phyloP scores from a whole-genome alignment of 2,329 filamentous ascomycete genomes.

The Scytalidium lignicola region DNA sequence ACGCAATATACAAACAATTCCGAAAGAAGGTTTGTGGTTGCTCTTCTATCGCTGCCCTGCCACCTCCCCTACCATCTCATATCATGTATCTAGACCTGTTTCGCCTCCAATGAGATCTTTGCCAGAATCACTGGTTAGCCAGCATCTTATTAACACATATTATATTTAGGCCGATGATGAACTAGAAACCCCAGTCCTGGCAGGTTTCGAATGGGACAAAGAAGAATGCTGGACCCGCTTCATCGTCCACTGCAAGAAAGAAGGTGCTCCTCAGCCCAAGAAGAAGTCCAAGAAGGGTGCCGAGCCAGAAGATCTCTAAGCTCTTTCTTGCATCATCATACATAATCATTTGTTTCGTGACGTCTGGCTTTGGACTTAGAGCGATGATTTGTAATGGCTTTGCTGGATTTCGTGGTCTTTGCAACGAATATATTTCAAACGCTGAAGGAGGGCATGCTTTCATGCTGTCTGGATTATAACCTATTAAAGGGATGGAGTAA shows the following conservation, averaged over 20 bases:
- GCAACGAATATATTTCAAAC: neutral
- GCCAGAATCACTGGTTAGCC: neutral
- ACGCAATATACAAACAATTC: conserved; percentile 93
- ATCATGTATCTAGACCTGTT: conserved; percentile 6
- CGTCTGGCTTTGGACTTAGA: conserved; percentile 6
- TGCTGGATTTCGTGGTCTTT: neutral
- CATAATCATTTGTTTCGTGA: conserved; percentile 6
- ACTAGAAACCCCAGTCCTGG: conserved; percentile 78
- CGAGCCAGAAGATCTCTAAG: conserved; percentile 30
- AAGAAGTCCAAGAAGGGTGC: conserved; percentile 59
- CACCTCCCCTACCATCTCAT: neutral
- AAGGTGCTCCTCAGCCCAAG: conserved; percentile 53
- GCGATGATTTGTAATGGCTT: neutral
- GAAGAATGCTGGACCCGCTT: conserved; percentile 86
- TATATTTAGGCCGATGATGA: conserved; percentile 75
- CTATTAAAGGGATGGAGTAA: neutral
- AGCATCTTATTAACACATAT: neutral
- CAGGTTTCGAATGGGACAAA: conserved; percentile 94
- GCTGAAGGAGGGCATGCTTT: neutral
- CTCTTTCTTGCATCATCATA: conserved; percentile 3
- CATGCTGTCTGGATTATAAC: neutral
- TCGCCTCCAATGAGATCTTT: neutral
- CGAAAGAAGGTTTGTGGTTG: conserved; percentile 77
- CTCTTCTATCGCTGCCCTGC: neutral
- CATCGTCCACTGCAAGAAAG: conserved; percentile 78